A percentile compares a stretch with the other conserved stretches of the same genome.
phyloP scores from a whole-genome alignment of 2,329 filamentous ascomycete species.

The Fusarium redolens region DNA sequence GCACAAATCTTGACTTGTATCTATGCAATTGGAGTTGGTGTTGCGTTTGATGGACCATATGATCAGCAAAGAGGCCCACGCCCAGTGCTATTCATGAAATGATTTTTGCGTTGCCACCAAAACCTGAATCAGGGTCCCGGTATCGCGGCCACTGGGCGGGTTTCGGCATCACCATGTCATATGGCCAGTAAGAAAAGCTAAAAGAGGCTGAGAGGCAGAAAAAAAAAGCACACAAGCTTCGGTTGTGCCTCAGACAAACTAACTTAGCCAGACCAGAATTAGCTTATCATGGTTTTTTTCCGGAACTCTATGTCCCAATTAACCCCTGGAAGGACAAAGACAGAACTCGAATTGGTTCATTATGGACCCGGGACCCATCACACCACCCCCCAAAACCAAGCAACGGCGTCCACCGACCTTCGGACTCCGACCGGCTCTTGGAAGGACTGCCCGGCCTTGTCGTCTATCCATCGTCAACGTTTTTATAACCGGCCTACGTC shows the following conservation, averaged over 20 bases:
- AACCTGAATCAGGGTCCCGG: constrained; percentile 36
- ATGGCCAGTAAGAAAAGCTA: constrained; percentile 33
- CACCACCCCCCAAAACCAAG: constrained; percentile 37
- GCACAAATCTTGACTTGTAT: not conserved
- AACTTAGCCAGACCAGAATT: constrained; percentile 6
- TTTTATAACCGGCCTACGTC: constrained; percentile 45
- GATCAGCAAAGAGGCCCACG: constrained; percentile 11
- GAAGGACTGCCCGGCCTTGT: constrained; percentile 11
- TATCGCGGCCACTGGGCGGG: constrained; percentile 8
- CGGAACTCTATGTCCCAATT: constrained; percentile 4
- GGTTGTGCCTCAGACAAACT: constrained; percentile 40
- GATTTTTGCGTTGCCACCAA: constrained; percentile 19
- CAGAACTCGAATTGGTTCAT: constrained; percentile 44
- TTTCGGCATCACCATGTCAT: constrained; percentile 44
- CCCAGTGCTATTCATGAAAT: constrained; percentile 19
- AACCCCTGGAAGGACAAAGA: constrained; percentile 35
- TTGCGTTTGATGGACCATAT: constrained; percentile 3
- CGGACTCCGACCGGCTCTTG: constrained; percentile 45
- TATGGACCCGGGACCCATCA: constrained; percentile 44
- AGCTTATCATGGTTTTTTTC: constrained; percentile 39
- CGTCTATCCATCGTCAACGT: constrained; percentile 35
- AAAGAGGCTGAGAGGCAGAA: constrained; percentile 4
- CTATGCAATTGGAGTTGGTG: not conserved
- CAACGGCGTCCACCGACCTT: constrained; percentile 41
- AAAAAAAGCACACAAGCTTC: constrained; percentile 21